phyloP scores from a whole-genome alignment of 192 early-diverging fungal species.

The Rhizophagus clarus region DNA sequence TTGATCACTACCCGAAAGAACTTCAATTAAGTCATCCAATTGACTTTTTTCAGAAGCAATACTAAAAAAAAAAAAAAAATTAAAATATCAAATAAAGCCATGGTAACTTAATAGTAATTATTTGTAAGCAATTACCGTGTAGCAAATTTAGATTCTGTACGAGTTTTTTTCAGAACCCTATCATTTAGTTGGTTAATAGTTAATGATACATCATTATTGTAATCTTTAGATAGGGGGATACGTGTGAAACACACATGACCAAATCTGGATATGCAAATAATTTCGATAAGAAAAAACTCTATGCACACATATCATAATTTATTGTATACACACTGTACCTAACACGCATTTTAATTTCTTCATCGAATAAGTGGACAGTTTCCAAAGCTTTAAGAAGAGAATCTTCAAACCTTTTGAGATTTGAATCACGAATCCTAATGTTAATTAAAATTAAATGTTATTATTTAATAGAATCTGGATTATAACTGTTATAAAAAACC shows the following conservation, averaged over 20 bases:
- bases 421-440: not conserved
- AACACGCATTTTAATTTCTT: conserved; percentile 41
- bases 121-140: conserved; percentile 29
- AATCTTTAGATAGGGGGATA: conserved; percentile 17
- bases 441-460: not conserved
- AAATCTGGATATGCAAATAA: conserved; percentile 30
- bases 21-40: conserved; percentile 34
- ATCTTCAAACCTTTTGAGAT: conserved; percentile 20
- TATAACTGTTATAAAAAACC: not conserved
- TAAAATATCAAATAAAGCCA: no score
- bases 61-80: conserved; percentile 7
- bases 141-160: conserved; percentile 35
- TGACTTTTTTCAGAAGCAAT: conserved; percentile 29
- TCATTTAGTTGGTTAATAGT: conserved; percentile 26
- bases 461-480: not conserved
- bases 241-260: conserved; percentile 43
- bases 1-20: conserved; percentile 12
- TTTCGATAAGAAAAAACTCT: no score
- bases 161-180: conserved; percentile 31
- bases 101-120: not conserved
- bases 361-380: conserved; percentile 42
- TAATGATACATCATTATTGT: conserved; percentile 12
- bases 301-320: no score
- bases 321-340: not conserved
- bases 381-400: conserved; percentile 33